phyloP scores from a whole-genome alignment of 2,329 filamentous ascomycete genomes.

The Tympanopsis confertula region DNA sequence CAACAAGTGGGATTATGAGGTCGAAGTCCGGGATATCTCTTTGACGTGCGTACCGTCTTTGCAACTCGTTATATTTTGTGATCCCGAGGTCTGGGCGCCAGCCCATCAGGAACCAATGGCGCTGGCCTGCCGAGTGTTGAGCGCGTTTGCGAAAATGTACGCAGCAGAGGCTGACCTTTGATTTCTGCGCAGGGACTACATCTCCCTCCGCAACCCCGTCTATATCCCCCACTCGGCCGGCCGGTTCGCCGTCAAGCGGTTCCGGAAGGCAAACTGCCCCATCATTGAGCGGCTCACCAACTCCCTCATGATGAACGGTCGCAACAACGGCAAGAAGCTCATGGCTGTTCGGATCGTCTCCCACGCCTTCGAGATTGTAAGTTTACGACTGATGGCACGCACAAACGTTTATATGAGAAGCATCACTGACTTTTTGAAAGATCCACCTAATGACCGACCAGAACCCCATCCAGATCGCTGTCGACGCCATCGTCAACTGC shows the following conservation, averaged over 20 bases:
- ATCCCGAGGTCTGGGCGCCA: not conserved
- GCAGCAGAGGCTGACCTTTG: too few species aligned
- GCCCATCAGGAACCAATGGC: too few species aligned
- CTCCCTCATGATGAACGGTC: conserved; percentile 99
- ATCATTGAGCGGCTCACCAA: conserved; percentile 99
- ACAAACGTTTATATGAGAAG: not conserved
- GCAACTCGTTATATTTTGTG: too few species aligned
- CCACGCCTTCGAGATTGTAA: conserved; percentile 98
- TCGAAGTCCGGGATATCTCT: conserved; percentile 99
- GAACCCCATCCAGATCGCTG: conserved; percentile 99
- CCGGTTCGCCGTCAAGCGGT: conserved; percentile 97
- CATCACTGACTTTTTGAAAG: conserved; percentile 34
- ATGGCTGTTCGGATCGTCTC: conserved; percentile 99
- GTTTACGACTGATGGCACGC: conserved; percentile 32
- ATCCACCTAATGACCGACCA: conserved; percentile 99
- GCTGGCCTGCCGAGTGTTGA: too few species aligned
- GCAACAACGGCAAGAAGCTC: conserved; percentile 99
- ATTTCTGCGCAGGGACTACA: conserved; percentile 92
- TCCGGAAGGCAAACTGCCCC: conserved; percentile 99
- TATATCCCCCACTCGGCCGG: conserved; percentile 98
- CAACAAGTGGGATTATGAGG: conserved; percentile 97
- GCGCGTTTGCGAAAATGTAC: too few species aligned
- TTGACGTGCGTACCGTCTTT: conserved; percentile 69
- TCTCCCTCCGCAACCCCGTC: conserved; percentile 97
- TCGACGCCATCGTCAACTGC: conserved; percentile 99